phyloP scores from a whole-genome alignment of 192 early-diverging fungal genomes.

The Diversispora epigaea region DNA sequence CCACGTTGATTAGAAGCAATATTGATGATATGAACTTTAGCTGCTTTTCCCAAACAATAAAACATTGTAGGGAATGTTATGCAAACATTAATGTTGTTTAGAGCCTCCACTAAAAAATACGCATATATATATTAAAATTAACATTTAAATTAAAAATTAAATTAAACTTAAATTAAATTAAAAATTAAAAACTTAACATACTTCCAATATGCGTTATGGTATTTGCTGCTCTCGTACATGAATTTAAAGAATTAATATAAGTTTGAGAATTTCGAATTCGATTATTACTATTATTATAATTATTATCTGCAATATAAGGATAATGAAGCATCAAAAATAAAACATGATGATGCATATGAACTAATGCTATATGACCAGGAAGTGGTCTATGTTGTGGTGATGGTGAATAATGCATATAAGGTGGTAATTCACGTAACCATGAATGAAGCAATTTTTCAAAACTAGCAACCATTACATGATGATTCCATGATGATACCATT shows the following conservation, averaged over 20 bases:
- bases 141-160: background rate
- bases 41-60: conserved; percentile 22
- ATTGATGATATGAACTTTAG: conserved; percentile 27
- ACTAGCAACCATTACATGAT: conserved; percentile 40
- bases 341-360: conserved; percentile 27
- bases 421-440: conserved; percentile 49
- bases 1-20: conserved; percentile 12
- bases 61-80: conserved; percentile 24
- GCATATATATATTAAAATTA: background rate
- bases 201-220: conserved; percentile 23
- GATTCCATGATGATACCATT: conserved; percentile 35
- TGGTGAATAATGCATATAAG: conserved; percentile 41
- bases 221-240: conserved; percentile 18
- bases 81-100: conserved; percentile 23
- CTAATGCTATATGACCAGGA: conserved; percentile 14
- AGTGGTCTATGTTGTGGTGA: conserved; percentile 5
- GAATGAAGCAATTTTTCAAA: conserved; percentile 38
- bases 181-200: conserved; percentile 3
- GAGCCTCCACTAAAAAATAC: conserved; percentile 12
- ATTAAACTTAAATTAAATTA: background rate
- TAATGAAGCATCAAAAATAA: conserved; percentile 23
- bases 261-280: conserved; percentile 6
- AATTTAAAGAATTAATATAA: conserved; percentile 11
- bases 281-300: background rate
- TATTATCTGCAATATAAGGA: conserved; percentile 15